Evolutionary conservation across 345 rosid species (phyloP).

Genomic region (Pseudoturritis turrita): DNA sequence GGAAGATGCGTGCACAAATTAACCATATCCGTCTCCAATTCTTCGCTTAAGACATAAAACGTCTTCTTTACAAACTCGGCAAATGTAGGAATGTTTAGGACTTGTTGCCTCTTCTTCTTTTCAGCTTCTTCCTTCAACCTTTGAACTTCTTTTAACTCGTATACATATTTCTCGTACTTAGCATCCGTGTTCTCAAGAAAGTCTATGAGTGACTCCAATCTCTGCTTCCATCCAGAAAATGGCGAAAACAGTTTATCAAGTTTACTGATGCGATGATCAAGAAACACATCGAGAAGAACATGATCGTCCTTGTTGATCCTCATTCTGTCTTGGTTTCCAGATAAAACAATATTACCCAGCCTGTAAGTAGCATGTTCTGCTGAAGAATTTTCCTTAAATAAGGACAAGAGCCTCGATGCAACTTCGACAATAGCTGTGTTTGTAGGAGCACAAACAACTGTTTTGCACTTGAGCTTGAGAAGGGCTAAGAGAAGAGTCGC

Average conservation of each 20-base stretch:
- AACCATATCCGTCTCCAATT: slow-evolving; percentile 16
- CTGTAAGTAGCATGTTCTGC: slow-evolving; percentile 19
- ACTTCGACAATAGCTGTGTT: slow-evolving; percentile 40
- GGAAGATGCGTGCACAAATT: slow-evolving; percentile 38
- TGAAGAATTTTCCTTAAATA: neutral
- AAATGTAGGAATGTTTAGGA: neutral
- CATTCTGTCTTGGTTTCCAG: slow-evolving; percentile 36
- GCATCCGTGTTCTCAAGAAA: slow-evolving; percentile 23
- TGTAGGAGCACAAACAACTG: slow-evolving; percentile 48
- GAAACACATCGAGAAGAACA: slow-evolving; percentile 30
- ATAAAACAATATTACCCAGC: slow-evolving; percentile 33
- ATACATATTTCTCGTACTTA: neutral
- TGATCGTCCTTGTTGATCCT: slow-evolving; percentile 12
- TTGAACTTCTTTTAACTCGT: neutral
- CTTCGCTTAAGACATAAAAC: neutral
- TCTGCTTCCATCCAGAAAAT: slow-evolving; percentile 27
- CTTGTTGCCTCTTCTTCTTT: neutral
- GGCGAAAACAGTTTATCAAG: slow-evolving; percentile 12
- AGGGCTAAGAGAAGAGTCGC: slow-evolving; percentile 29
- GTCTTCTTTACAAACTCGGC: slow-evolving; percentile 14
- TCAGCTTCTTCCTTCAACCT: too few species aligned
- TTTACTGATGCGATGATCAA: slow-evolving; percentile 33
- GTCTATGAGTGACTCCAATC: slow-evolving; percentile 11
- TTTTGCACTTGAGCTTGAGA: slow-evolving; percentile 31
- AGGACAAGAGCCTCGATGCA: slow-evolving; percentile 14